Evolutionary conservation across 129 eudicot species (phyloP), one percentile per base, ranked within the genome.

Genomic region (Flaveria linearis): DNA sequence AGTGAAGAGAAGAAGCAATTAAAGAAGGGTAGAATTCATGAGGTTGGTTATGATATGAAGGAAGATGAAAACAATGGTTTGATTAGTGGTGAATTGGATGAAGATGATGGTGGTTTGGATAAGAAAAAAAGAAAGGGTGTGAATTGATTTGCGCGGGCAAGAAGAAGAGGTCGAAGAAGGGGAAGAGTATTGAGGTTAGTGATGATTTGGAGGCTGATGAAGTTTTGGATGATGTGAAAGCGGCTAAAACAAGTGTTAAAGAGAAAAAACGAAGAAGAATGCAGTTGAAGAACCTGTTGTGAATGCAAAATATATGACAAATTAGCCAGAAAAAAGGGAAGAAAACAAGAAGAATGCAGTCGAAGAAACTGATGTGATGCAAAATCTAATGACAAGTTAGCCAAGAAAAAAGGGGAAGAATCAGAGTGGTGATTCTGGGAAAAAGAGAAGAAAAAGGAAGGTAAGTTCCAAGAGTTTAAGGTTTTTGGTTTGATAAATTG

Each of bases 381-480:
- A 2, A 64, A 57, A 62, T 12, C 49, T 9, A 72, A 9, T 4
- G 85, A 72, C 39, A 80, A 89, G 43, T 28, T 23, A 15, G 53
- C 43, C 5, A 81, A 81, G 82, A 81, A 75, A 28, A 77, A 78
- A n/a, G 15, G 84, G 60, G 10, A 76, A 30, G 82, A 74, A 81
- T 49, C 33, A 17, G 56, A 75, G 18, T 5, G 75, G 41, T 9
- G 85, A 74, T 28, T 69, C 73, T 17, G 78, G 55, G 74, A 77
- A 81, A 81, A 76, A 57, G 77, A 72, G 20, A 78, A 78, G 83
- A 85, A 74, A 86, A 81, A 73, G 82, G 76, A 26, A 72, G 74
- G 73, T 79, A 61, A 73, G 83, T 39, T 6, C 43, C 51, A 53
- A 80, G 42, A 45, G 78, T 26, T 73, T 80, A 43, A 73, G 45